Evolutionary conservation across 106 monocot genomes (phyloP).

Genomic region (Acanthochlamys bracteata): DNA sequence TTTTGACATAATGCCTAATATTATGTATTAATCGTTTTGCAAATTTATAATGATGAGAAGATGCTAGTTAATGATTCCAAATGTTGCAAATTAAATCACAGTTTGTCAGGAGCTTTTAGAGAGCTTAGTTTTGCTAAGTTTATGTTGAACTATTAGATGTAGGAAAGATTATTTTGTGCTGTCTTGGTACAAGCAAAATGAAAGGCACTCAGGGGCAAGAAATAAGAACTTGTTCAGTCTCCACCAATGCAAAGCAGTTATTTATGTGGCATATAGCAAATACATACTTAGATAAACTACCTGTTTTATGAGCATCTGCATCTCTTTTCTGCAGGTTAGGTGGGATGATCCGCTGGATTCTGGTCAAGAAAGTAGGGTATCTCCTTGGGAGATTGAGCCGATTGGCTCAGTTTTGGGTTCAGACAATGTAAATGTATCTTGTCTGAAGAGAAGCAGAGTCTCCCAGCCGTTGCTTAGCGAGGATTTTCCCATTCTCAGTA

Average conservation of each 20-base stretch:
- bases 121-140: too few species aligned
- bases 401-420: slow-evolving; percentile 39
- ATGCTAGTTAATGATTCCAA: not conserved
- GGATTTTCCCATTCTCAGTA: slow-evolving; percentile 51
- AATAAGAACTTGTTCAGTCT: too few species aligned
- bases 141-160: too few species aligned
- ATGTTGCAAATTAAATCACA: too few species aligned
- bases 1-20: not conserved
- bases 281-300: not conserved
- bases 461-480: slow-evolving; percentile 19
- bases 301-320: not conserved
- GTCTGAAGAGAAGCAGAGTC: slow-evolving; percentile 45
- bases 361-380: slow-evolving; percentile 39
- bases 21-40: not conserved
- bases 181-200: too few species aligned
- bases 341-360: slow-evolving; percentile 60
- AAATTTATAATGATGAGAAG: not conserved
- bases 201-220: too few species aligned
- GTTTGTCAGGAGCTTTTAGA: too few species aligned
- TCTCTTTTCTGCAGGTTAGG: slow-evolving; percentile 32
- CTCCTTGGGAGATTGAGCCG: slow-evolving; percentile 76
- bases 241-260: too few species aligned
- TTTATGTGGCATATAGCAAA: too few species aligned
- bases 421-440: slow-evolving; percentile 15
- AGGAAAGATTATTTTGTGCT: too few species aligned